These are phyloP conservation scores for Talaromyces nanjingensis DNA, from an alignment of 495 filamentous ascomycete genomes.

Conservation along the genomic window DNA sequence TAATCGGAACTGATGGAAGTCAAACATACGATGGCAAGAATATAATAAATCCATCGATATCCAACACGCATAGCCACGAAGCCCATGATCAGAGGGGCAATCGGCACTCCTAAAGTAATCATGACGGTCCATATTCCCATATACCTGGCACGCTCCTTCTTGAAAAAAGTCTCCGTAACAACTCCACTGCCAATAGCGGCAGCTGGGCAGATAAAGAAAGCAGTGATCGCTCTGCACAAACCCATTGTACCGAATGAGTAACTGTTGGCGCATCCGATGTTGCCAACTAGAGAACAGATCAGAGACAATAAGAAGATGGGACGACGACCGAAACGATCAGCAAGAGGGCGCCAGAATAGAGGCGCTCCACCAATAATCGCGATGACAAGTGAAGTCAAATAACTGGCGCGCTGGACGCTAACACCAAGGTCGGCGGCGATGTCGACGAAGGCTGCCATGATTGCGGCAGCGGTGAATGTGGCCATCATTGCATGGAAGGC, in stretches of 20 bases:
- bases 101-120: slow-evolving; percentile 42
- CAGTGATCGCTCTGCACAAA: slow-evolving; percentile 39
- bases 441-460: slow-evolving; percentile 45
- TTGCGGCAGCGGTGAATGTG: slow-evolving; percentile 47
- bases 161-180: slow-evolving; percentile 45
- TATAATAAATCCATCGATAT: slow-evolving; percentile 37
- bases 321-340: no score
- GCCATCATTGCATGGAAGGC: slow-evolving; percentile 51
- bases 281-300: no score
- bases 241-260: slow-evolving; percentile 22
- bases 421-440: slow-evolving; percentile 37
- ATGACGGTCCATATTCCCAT: slow-evolving; percentile 50
- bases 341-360: no score
- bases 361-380: no score
- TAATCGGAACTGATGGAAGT: background rate
- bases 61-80: slow-evolving; percentile 37
- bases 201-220: slow-evolving; percentile 48
- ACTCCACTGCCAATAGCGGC: slow-evolving; percentile 48
- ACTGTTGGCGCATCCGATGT: no score
- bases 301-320: no score
- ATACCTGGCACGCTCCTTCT: slow-evolving; percentile 39
- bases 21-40: slow-evolving; percentile 36
- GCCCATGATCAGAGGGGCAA: slow-evolving; percentile 41
- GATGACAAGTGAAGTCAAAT: slow-evolving; percentile 39
- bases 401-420: slow-evolving; percentile 34